These are phyloP conservation scores for Podospora sp. DNA, from an alignment of 495 filamentous ascomycete genomes.

Conservation along the genomic window DNA sequence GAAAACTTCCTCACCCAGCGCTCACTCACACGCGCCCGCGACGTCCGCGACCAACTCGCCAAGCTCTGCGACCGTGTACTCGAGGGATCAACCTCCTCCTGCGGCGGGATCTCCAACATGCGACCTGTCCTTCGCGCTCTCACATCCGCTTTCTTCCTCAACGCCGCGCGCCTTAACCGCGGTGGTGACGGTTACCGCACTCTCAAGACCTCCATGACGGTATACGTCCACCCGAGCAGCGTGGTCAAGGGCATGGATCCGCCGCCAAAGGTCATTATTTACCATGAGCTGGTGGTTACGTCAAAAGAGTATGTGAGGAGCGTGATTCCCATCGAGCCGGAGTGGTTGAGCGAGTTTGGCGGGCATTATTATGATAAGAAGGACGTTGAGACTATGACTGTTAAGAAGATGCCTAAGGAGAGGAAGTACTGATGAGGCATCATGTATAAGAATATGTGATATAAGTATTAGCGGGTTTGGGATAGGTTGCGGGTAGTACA, in stretches of 20 bases:
- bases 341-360: slow-evolving; percentile 89
- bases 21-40: slow-evolving; percentile 79
- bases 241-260: slow-evolving; percentile 82
- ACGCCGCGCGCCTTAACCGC: slow-evolving; percentile 82
- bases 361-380: slow-evolving; percentile 96
- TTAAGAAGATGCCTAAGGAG: slow-evolving; percentile 63
- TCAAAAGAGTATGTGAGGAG: slow-evolving; percentile 93
- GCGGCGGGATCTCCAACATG: slow-evolving; percentile 71
- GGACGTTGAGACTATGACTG: slow-evolving; percentile 79
- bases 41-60: slow-evolving; percentile 92
- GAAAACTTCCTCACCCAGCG: slow-evolving; percentile 96
- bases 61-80: slow-evolving; percentile 88
- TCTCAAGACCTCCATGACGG: slow-evolving; percentile 86
- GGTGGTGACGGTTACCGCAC: slow-evolving; percentile 92
- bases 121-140: slow-evolving; percentile 83
- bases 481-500: background rate
- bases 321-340: slow-evolving; percentile 78
- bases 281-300: slow-evolving; percentile 89
- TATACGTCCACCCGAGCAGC: slow-evolving; percentile 85
- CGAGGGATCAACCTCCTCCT: slow-evolving; percentile 73
- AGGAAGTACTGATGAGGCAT: slow-evolving; percentile 26
- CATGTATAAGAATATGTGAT: background rate
- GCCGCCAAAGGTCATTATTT: slow-evolving; percentile 78
- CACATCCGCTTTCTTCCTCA: slow-evolving; percentile 92
- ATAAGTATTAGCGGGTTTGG: background rate